Percentiles rank a stretch among this genome's conserved stretches.
Conservation (phyloP, 2,329 filamentous ascomycete species). For the Hymenoscyphus occultus region DNA sequence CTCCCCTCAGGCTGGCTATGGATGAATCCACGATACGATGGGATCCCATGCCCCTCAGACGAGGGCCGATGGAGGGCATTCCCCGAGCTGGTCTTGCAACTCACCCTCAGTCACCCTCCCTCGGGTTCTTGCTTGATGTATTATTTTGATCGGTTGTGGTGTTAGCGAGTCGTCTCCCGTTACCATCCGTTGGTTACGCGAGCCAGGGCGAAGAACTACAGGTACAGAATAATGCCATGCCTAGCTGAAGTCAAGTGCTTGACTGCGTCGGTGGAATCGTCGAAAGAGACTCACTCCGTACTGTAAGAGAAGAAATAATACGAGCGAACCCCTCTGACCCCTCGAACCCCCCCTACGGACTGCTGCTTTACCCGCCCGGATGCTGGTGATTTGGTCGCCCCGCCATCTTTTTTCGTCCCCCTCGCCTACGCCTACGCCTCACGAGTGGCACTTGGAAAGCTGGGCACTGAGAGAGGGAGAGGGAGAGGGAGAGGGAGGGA, state of each 20-base stretch:
- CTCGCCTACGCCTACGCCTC: neutral
- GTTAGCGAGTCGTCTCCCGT: neutral
- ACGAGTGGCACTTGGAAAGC: constrained; percentile 3
- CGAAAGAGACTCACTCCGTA: too few relatives aligned
- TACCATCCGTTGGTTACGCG: neutral
- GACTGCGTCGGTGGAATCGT: too few relatives aligned
- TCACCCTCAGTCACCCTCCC: neutral
- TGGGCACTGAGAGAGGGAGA: neutral
- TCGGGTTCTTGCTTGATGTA: neutral
- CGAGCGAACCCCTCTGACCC: neutral
- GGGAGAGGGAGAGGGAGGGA: too few relatives aligned
- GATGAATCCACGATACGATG: neutral
- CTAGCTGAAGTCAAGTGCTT: too few relatives aligned
- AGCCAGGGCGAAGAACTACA: neutral
- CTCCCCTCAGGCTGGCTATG: neutral
- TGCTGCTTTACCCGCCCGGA: neutral
- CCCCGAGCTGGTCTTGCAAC: neutral
- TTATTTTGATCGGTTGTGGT: neutral
- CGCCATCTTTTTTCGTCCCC: constrained; percentile 6
- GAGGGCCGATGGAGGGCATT: neutral
- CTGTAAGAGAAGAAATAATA: neutral
- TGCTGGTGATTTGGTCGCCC: constrained; percentile 3
- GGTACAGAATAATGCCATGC: too few relatives aligned
- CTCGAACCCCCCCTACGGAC: neutral
- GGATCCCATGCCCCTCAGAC: neutral